phyloP scores from a whole-genome alignment of 345 rosid species.

The Hibiscus tridactylites region DNA sequence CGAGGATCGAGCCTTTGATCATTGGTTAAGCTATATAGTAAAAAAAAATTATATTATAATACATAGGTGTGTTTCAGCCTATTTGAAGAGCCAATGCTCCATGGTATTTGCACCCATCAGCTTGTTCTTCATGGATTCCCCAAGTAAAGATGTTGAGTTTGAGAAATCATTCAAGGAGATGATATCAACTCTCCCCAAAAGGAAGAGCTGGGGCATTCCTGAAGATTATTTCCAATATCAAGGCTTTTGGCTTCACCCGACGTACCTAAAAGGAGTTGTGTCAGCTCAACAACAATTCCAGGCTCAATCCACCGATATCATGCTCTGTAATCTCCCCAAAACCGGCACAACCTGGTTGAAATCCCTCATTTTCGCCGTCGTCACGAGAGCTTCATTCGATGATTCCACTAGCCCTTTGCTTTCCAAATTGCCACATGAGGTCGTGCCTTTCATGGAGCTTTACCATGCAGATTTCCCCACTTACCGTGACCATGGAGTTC shows the following conservation, averaged over 20 bases:
- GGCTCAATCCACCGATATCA: neutral
- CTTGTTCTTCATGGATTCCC: neutral
- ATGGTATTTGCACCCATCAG: neutral
- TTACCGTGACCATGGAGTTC: neutral
- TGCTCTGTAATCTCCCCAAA: neutral
- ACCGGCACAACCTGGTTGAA: neutral
- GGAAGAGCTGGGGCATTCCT: neutral
- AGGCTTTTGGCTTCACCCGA: neutral
- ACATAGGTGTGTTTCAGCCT: neutral
- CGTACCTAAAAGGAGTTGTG: neutral
- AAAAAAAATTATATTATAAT: too few species aligned
- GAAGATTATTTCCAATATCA: neutral
- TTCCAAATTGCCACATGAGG: neutral
- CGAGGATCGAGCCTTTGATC: too few species aligned
- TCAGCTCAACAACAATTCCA: neutral
- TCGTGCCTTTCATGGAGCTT: neutral
- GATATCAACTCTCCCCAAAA: neutral
- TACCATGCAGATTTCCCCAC: neutral
- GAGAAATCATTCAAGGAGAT: neutral
- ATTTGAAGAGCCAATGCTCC: neutral
- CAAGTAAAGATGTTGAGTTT: neutral
- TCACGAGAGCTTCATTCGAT: neutral
- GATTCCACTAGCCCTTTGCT: neutral
- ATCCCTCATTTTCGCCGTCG: neutral
- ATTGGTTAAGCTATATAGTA: too few species aligned